Conservation (phyloP, 352 stramenopile genomes). For the Globisporangium takayamanum region DNA sequence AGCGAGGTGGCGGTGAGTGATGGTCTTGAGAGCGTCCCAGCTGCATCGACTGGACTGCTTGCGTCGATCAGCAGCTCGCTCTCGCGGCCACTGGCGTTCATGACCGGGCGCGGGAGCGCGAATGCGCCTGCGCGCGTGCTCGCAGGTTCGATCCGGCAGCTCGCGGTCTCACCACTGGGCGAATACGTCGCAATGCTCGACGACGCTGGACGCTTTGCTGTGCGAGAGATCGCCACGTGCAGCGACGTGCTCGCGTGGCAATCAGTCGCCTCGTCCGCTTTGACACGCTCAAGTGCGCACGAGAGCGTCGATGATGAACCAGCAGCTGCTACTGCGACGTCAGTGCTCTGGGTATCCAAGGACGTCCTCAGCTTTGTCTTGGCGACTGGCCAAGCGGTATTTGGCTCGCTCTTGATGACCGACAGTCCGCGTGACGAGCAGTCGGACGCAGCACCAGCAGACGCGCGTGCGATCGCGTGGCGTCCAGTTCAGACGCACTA, state of each 20-base stretch:
- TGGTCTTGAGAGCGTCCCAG: background rate
- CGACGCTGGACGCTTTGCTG: slow-evolving; percentile 27
- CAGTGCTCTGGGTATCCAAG: slow-evolving; percentile 2
- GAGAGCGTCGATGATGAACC: background rate
- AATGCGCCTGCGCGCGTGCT: slow-evolving; percentile 13
- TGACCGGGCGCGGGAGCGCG: slow-evolving; percentile 20
- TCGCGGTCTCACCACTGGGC: slow-evolving; percentile 41
- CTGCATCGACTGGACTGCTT: slow-evolving; percentile 1
- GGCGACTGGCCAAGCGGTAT: slow-evolving; percentile 5
- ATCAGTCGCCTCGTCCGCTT: slow-evolving; percentile 6
- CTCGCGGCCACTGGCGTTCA: slow-evolving; percentile 32
- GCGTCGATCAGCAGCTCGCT: slow-evolving; percentile 20
- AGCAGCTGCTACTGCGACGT: background rate
- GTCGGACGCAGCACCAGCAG: background rate
- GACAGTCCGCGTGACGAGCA: background rate
- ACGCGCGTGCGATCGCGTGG: slow-evolving; percentile 1
- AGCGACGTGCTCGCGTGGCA: slow-evolving; percentile 56
- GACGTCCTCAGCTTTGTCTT: slow-evolving; percentile 8
- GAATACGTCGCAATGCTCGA: slow-evolving; percentile 55
- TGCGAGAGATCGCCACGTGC: slow-evolving; percentile 61
- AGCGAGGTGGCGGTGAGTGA: background rate
- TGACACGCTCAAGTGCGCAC: background rate
- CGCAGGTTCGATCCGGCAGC: slow-evolving; percentile 27
- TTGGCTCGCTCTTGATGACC: slow-evolving; percentile 3
- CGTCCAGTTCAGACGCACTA: slow-evolving; percentile 2